Base-by-base conservation (phyloP, 371 early-diverging fungal species). In the Saksenaea vasiformis region DNA sequence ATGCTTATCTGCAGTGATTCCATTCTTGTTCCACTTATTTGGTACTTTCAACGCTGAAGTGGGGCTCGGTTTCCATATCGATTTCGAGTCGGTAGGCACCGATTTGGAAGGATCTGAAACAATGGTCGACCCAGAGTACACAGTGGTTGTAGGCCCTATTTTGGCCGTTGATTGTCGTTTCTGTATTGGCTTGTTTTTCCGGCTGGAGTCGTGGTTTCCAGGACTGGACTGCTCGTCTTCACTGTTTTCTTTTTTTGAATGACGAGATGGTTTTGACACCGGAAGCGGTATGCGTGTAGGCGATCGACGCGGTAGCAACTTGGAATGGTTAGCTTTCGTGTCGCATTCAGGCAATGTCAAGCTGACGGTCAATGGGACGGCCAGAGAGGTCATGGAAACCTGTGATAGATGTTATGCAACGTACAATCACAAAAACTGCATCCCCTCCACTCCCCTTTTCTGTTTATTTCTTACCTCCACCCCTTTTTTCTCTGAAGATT, bases 381-480 rank as follows among this genome's bases (percentile, higher is more conserved):
- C 51, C 5, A 22, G 24, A 47, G 51, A 47, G 22, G 51, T 47
- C 51, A 22, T 47, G 22, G 51, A 10, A 26, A 11, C 51, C 51
- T 47, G 17, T 7, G 22, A 47, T 22, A 47, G 22, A 47, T 22
- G 51, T 47, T 47, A 47, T 47, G 24, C 51, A 22, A 47, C n/a
- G 22, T 31, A 47, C n/a, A 47, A 47, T 47, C 51, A 44, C n/a
- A 47, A 47, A 22, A 17, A 22, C 51, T 10, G 24, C 24, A 47
- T 17, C 51, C 22, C 17, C 51, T 17, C 10, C 51, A 39, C 11
- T 47, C 51, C 51, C 51, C 51, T 47, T 47, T 47, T 19, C 10
- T 8, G 51, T 47, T 11, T 22, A 47, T 47, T 47, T 47, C 56
- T 62, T 77, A 81, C 82, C 77, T 78, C 76, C 51, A 73, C 82